A percentile compares a stretch with the other conserved stretches of the same genome.
Evolutionary conservation across 306 rosid genomes (phyloP).

Genomic region (Trifolium dubium): DNA sequence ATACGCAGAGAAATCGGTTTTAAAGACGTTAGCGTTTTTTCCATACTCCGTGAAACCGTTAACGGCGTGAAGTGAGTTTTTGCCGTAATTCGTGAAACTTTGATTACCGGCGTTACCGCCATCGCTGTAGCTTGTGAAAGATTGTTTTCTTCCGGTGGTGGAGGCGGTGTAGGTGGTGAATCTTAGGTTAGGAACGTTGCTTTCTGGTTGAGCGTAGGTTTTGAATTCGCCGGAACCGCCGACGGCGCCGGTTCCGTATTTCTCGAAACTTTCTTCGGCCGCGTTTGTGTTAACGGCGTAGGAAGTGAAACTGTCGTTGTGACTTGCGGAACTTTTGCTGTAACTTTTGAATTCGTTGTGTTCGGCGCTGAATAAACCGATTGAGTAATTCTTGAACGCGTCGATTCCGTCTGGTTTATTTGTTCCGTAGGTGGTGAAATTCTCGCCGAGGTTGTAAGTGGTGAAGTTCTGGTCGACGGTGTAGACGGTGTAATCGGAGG

Average conservation of each 20-base stretch:
- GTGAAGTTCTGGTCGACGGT: conserved; percentile 55
- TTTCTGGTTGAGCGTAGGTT: conserved; percentile 38
- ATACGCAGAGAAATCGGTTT: conserved; percentile 58
- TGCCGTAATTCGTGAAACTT: conserved; percentile 59
- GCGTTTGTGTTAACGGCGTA: conserved; percentile 56
- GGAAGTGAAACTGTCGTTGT: conserved; percentile 53
- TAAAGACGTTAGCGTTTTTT: conserved; percentile 50
- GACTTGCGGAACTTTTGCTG: conserved; percentile 62
- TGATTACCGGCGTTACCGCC: conserved; percentile 66
- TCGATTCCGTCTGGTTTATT: conserved; percentile 52
- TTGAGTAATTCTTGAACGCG: conserved; percentile 70
- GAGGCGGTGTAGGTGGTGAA: conserved; percentile 65
- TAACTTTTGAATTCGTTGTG: conserved; percentile 70
- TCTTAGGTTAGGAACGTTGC: conserved; percentile 61
- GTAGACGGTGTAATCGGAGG: conserved; percentile 47
- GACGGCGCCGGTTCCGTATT: conserved; percentile 54
- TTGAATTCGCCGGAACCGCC: conserved; percentile 71
- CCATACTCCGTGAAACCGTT: conserved; percentile 62
- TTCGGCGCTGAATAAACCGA: neutral
- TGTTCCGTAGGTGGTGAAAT: conserved; percentile 79
- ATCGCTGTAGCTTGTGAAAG: conserved; percentile 60
- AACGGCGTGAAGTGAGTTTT: conserved; percentile 46
- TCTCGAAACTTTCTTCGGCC: conserved; percentile 63
- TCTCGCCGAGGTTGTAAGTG: conserved; percentile 46
- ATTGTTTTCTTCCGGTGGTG: conserved; percentile 58